These are phyloP conservation scores for Lachnellula arida DNA, from an alignment of 2,329 filamentous ascomycete genomes.

Conservation along the genomic window DNA sequence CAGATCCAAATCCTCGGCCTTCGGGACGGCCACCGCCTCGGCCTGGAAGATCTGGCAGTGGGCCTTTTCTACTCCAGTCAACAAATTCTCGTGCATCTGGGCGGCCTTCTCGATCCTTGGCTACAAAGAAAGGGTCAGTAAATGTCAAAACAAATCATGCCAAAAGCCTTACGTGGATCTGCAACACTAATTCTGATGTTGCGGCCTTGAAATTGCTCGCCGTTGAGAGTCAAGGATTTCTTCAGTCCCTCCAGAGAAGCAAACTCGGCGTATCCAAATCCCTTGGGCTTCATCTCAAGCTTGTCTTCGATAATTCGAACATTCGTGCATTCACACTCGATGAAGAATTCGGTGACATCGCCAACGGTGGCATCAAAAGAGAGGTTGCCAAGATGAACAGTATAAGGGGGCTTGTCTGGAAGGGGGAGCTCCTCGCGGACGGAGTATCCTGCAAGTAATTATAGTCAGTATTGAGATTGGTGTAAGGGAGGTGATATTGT, in stretches of 20 bases:
- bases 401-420: conserved; percentile 89
- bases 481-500: conserved; percentile 6
- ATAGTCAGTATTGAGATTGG: conserved; percentile 13
- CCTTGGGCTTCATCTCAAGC: conserved; percentile 88
- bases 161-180: conserved; percentile 77
- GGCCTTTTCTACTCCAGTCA: conserved; percentile 92
- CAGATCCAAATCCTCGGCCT: conserved; percentile 47
- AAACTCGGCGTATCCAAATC: conserved; percentile 98
- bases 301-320: conserved; percentile 97
- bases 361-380: conserved; percentile 88
- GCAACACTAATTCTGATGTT: conserved; percentile 92
- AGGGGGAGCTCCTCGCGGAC: conserved; percentile 76
- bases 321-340: conserved; percentile 77
- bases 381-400: conserved; percentile 92
- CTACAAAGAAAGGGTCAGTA: conserved; percentile 41
- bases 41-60: conserved; percentile 67
- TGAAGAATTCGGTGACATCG: conserved; percentile 81
- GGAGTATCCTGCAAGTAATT: conserved; percentile 46
- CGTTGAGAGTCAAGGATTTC: conserved; percentile 80
- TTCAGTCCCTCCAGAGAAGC: conserved; percentile 81
- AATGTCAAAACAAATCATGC: conserved; percentile 29
- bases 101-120: conserved; percentile 67
- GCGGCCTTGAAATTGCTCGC: conserved; percentile 78
- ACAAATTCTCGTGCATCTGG: conserved; percentile 74
- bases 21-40: conserved; percentile 45